Conservation (phyloP, 2,329 filamentous ascomycete genomes). For the Diaporthe destruens region DNA sequence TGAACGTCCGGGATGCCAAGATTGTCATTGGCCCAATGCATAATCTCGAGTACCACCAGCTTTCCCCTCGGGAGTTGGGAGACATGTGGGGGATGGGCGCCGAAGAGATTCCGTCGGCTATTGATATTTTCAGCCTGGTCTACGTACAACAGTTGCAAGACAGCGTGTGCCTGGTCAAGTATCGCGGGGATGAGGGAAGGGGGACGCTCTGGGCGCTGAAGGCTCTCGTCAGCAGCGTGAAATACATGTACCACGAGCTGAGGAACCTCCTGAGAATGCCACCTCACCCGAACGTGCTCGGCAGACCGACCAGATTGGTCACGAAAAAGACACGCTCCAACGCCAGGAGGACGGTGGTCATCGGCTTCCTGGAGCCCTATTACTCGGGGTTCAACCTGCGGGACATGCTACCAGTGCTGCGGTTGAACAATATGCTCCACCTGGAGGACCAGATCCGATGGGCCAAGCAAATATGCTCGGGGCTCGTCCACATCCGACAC, state of each 20-base stretch:
- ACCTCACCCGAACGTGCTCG: slow-evolving; percentile 66
- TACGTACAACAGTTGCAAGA: slow-evolving; percentile 69
- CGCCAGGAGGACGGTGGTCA: slow-evolving; percentile 65
- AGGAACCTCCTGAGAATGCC: slow-evolving; percentile 65
- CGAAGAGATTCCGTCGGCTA: slow-evolving; percentile 55
- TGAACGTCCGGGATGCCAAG: slow-evolving; percentile 59
- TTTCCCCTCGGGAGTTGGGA: slow-evolving; percentile 58
- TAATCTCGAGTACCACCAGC: slow-evolving; percentile 65
- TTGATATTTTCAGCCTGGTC: slow-evolving; percentile 64
- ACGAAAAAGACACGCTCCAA: slow-evolving; percentile 69
- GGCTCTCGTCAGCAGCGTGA: slow-evolving; percentile 67
- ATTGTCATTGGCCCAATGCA: slow-evolving; percentile 64
- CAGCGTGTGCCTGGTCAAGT: slow-evolving; percentile 67
- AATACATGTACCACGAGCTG: slow-evolving; percentile 73
- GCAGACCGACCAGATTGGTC: slow-evolving; percentile 65
- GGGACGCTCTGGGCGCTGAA: slow-evolving; percentile 66
- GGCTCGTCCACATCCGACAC: slow-evolving; percentile 63
- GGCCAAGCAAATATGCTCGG: slow-evolving; percentile 65
- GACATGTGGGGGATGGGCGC: slow-evolving; percentile 58
- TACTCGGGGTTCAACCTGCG: slow-evolving; percentile 67
- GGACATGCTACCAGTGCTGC: slow-evolving; percentile 65
- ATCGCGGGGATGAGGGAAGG: slow-evolving; percentile 46
- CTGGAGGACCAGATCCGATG: slow-evolving; percentile 63
- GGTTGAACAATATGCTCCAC: slow-evolving; percentile 58
- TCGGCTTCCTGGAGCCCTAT: slow-evolving; percentile 69